Percentiles rank a stretch among this genome's conserved stretches.
Conservation (phyloP, 768 basidiomycete genomes). For the Auriscalpium orientale region DNA sequence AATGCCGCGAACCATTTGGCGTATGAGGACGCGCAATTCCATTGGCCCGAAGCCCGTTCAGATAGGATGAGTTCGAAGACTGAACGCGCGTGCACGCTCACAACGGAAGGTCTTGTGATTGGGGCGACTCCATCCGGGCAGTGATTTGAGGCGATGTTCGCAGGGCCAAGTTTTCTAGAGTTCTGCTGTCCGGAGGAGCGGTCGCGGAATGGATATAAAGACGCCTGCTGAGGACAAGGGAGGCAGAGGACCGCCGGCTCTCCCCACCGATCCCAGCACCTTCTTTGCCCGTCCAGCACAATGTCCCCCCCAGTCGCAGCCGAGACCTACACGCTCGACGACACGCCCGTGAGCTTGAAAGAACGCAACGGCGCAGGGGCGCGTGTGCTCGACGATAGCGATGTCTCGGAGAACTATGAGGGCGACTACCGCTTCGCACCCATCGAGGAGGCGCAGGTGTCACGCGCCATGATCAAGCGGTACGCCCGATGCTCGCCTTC, state of each 20-base stretch:
- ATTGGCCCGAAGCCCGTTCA: too few relatives aligned
- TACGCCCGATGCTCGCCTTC: conserved; percentile 15
- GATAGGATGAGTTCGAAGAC: too few relatives aligned
- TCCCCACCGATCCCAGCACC: background rate
- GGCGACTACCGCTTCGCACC: conserved; percentile 65
- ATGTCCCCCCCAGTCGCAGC: conserved; percentile 34
- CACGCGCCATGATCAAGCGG: conserved; percentile 72
- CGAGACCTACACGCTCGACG: conserved; percentile 7
- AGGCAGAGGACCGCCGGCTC: background rate
- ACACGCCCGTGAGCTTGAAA: background rate
- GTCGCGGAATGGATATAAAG: too few relatives aligned
- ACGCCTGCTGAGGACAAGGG: too few relatives aligned
- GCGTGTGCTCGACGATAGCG: conserved; percentile 21
- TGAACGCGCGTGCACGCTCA: too few relatives aligned
- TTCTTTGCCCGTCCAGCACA: background rate
- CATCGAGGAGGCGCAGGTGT: conserved; percentile 69
- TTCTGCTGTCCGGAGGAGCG: too few relatives aligned
- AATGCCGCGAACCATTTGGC: too few relatives aligned
- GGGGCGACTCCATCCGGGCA: too few relatives aligned
- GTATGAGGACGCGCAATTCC: too few relatives aligned
- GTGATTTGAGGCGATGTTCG: background rate
- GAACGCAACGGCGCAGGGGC: conserved; percentile 16
- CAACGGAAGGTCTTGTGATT: background rate
- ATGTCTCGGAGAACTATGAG: conserved; percentile 46
- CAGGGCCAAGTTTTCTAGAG: background rate